Evolutionary conservation across 176 grass and related monocot species (phyloP).

Genomic region (Aechmea fasciata): DNA sequence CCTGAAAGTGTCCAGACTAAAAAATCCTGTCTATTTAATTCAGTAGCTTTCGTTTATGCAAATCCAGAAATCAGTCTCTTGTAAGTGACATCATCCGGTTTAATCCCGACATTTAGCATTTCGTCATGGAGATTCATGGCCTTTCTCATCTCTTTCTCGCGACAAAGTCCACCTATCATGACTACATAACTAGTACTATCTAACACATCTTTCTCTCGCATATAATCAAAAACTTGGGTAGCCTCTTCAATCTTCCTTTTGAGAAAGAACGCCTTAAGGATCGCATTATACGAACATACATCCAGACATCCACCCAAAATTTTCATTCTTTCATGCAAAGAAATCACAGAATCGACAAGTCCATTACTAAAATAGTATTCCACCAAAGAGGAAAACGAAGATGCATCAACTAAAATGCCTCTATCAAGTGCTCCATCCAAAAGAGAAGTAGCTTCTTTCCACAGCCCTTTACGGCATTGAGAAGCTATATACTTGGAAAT

Average conservation of each 20-base stretch:
- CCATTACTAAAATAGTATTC: conserved; percentile 6
- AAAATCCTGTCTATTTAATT: not conserved
- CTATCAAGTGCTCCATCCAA: conserved; percentile 15
- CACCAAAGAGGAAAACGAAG: conserved; percentile 14
- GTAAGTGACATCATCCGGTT: conserved; percentile 22
- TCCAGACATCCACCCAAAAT: conserved; percentile 15
- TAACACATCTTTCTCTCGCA: conserved; percentile 10
- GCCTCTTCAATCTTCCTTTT: conserved; percentile 15
- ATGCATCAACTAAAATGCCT: conserved; percentile 10
- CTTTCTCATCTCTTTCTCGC: conserved; percentile 12
- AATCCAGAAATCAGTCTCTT: conserved; percentile 6
- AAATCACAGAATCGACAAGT: not conserved
- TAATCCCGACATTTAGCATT: conserved; percentile 22
- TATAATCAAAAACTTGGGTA: conserved; percentile 20
- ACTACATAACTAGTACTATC: conserved; percentile 10
- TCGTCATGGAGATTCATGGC: conserved; percentile 29
- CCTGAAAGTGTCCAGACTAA: too few relatives aligned
- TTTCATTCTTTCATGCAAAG: conserved; percentile 15
- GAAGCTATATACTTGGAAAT: conserved; percentile 18
- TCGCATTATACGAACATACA: conserved; percentile 3
- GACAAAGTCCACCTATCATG: conserved; percentile 18
- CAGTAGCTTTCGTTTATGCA: not conserved
- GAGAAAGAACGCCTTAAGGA: conserved; percentile 14
- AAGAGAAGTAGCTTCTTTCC: conserved; percentile 12
- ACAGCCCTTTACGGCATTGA: conserved; percentile 1